Evolutionary conservation across 805 yeast species (phyloP).

Genomic region (Hanseniaspora occidentalis): DNA sequence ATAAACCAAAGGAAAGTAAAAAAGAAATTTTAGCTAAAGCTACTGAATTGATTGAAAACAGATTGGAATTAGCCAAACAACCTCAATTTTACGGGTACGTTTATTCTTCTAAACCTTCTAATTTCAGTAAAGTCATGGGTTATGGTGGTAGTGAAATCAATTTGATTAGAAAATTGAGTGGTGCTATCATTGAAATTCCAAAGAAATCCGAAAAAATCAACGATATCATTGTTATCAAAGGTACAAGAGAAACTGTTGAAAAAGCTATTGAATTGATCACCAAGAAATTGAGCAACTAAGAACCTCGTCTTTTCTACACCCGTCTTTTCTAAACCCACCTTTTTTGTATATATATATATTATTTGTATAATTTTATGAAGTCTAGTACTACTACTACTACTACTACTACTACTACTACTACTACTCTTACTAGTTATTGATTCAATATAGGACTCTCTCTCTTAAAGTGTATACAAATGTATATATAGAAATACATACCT

Average conservation of each 20-base stretch:
- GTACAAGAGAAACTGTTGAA: constrained; percentile 42
- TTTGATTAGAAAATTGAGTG: constrained; percentile 44
- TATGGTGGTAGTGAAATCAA: constrained; percentile 61
- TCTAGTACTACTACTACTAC: too few species aligned
- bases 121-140: constrained; percentile 59
- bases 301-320: too few species aligned
- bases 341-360: neutral
- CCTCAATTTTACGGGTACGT: constrained; percentile 45
- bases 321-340: neutral
- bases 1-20: constrained; percentile 31
- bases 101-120: constrained; percentile 38
- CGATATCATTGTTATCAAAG: constrained; percentile 47
- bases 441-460: too few species aligned
- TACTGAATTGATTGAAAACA: constrained; percentile 30
- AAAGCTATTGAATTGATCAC: constrained; percentile 32
- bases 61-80: constrained; percentile 33
- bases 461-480: too few species aligned
- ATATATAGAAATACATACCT: neutral
- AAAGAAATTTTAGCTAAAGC: constrained; percentile 31
- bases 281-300: constrained; percentile 14
- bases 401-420: too few species aligned
- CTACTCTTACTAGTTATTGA: too few species aligned
- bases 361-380: too few species aligned
- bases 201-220: constrained; percentile 38
- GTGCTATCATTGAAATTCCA: constrained; percentile 52